A percentile compares a stretch with the other conserved stretches of the same genome.
These are phyloP conservation scores for Verticillium zaregamsianum DNA, from an alignment of 2,329 filamentous ascomycete genomes.

Conservation along the genomic window DNA sequence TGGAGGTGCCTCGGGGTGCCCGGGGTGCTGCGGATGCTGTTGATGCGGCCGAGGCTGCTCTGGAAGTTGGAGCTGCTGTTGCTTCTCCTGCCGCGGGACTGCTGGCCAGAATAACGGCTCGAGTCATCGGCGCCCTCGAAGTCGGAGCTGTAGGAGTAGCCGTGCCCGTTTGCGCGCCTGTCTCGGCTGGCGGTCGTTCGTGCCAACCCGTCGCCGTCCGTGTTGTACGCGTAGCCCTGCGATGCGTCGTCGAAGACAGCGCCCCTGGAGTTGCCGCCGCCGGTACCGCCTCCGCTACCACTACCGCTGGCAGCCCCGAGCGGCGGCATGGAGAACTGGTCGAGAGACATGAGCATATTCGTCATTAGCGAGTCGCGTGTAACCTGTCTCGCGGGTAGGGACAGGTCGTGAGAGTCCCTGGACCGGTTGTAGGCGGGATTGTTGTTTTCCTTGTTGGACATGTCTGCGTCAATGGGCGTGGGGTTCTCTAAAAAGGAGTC, in stretches of 20 bases:
- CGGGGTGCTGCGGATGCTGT: slow-evolving; percentile 45
- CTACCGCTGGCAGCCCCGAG: slow-evolving; percentile 17
- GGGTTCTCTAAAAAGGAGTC: slow-evolving; percentile 34
- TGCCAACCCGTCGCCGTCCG: slow-evolving; percentile 8
- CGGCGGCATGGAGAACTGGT: slow-evolving; percentile 62
- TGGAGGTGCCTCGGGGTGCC: slow-evolving; percentile 42
- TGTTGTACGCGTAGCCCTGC: slow-evolving; percentile 11
- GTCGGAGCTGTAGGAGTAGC: slow-evolving; percentile 54
- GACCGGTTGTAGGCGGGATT: slow-evolving; percentile 22
- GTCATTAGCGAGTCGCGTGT: slow-evolving; percentile 89
- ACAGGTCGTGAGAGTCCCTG: slow-evolving; percentile 80
- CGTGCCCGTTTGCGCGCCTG: slow-evolving; percentile 12
- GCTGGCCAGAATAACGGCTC: slow-evolving; percentile 46
- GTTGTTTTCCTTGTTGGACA: slow-evolving; percentile 23
- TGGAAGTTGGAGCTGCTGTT: slow-evolving; percentile 76
- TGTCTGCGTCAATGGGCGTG: slow-evolving; percentile 30
- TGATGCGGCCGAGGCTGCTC: slow-evolving; percentile 54
- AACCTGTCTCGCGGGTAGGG: slow-evolving; percentile 69
- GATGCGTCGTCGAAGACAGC: slow-evolving; percentile 8
- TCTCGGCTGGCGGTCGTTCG: slow-evolving; percentile 13
- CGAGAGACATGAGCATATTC: slow-evolving; percentile 91
- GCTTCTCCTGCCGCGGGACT: slow-evolving; percentile 62
- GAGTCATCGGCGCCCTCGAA: slow-evolving; percentile 55
- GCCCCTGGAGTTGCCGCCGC: background rate
- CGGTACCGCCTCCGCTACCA: background rate